A percentile compares a stretch with the other conserved stretches of the same genome.
Evolutionary conservation across 73 alveolate species (phyloP).

Genomic region (Loxodes magnus): DNA sequence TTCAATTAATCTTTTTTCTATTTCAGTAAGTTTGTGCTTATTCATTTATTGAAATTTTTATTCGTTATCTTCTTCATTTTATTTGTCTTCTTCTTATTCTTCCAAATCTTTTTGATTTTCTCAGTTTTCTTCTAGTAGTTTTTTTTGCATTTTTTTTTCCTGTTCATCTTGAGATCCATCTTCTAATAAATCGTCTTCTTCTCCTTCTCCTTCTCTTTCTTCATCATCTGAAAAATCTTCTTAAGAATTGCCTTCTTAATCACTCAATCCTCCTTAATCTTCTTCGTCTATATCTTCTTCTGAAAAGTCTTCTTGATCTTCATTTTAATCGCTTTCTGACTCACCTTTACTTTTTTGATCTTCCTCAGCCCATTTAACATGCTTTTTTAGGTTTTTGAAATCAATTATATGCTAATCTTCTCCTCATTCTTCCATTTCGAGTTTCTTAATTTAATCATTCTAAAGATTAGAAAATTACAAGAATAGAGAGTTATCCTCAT

Average conservation of each 20-base stretch:
- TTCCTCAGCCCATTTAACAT: too few species aligned
- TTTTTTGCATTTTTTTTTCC: constrained; percentile 14
- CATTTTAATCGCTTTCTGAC: too few species aligned
- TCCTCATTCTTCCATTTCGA: too few species aligned
- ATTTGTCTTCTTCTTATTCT: constrained; percentile 10
- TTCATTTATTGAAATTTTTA: neutral
- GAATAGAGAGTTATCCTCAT: too few species aligned
- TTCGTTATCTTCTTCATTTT: constrained; percentile 10
- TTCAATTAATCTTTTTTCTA: constrained; percentile 31
- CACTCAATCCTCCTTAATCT: constrained; percentile 6
- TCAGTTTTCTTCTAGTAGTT: constrained; percentile 6
- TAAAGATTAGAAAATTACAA: too few species aligned
- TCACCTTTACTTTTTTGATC: too few species aligned
- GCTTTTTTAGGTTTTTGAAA: too few species aligned
- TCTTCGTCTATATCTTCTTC: constrained; percentile 17
- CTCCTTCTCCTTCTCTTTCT: constrained; percentile 14
- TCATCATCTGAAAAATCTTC: constrained; percentile 1
- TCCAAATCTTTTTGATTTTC: constrained; percentile 19
- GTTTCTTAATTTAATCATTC: too few species aligned
- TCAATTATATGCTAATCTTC: too few species aligned
- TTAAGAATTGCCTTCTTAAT: constrained; percentile 8
- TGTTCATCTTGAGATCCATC: constrained; percentile 15
- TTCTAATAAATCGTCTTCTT: constrained; percentile 13
- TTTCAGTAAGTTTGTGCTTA: constrained; percentile 10
- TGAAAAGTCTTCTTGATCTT: constrained; percentile 1